Evolutionary conservation across 768 basidiomycete species (phyloP).

Genomic region (Russula abietina): DNA sequence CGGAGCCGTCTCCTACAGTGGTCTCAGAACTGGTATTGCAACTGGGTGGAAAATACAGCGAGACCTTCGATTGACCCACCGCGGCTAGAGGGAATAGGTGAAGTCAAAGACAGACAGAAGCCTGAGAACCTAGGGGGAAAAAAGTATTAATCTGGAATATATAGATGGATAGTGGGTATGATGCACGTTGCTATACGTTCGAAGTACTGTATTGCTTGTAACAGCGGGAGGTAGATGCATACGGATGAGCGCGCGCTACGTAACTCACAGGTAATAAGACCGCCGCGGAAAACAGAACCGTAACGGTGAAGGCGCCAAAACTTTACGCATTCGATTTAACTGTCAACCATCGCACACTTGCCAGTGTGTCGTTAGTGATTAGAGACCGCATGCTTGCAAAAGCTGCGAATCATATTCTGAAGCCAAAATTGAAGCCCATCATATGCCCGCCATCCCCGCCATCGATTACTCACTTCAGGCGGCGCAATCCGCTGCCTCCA

Average conservation of each 20-base stretch:
- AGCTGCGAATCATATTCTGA: neutral
- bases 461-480: constrained; percentile 3
- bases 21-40: neutral
- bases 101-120: neutral
- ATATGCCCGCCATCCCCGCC: constrained; percentile 10
- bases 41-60: no score
- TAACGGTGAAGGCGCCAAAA: neutral
- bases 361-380: neutral
- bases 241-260: no score
- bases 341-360: neutral
- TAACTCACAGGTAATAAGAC: no score
- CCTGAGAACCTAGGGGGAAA: neutral
- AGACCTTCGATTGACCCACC: neutral
- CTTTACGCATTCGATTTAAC: neutral
- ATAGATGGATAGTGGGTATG: neutral
- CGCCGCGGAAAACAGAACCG: no score
- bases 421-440: neutral
- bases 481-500: constrained; percentile 4
- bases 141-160: neutral
- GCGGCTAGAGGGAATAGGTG: neutral
- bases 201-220: neutral
- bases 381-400: constrained; percentile 6
- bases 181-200: neutral
- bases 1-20: neutral
- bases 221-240: no score